Evolutionary conservation across 2,329 filamentous ascomycete species (phyloP).

Genomic region (Chaetomiaceae sp.): DNA sequence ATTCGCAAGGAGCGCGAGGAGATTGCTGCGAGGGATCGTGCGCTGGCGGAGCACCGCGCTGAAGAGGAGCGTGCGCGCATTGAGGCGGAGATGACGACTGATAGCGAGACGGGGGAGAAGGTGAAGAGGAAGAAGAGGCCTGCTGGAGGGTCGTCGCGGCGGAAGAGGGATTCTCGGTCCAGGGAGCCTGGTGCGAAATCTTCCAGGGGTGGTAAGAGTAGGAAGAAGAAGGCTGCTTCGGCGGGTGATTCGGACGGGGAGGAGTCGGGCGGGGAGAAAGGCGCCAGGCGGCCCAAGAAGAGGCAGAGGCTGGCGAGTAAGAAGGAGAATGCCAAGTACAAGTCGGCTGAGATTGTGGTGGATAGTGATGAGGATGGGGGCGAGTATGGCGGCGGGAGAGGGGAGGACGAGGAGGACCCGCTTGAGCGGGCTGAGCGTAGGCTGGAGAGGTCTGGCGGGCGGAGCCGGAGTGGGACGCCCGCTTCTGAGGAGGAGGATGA

Average conservation of each 20-base stretch:
- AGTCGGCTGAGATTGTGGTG: slow-evolving; percentile 78
- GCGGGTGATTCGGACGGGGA: slow-evolving; percentile 33
- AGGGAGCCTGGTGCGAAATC: slow-evolving; percentile 25
- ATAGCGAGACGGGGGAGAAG: slow-evolving; percentile 76
- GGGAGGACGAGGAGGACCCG: slow-evolving; percentile 36
- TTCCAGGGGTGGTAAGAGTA: slow-evolving; percentile 29
- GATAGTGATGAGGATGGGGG: slow-evolving; percentile 54
- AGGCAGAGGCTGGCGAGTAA: slow-evolving; percentile 52
- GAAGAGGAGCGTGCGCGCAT: slow-evolving; percentile 65
- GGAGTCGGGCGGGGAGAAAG: slow-evolving; percentile 43
- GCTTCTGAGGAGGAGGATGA: slow-evolving; percentile 20
- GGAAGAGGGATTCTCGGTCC: slow-evolving; percentile 30
- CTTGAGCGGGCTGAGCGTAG: slow-evolving; percentile 30
- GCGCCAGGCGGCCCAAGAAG: slow-evolving; percentile 51
- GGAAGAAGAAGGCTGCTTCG: slow-evolving; percentile 55
- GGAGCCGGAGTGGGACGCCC: slow-evolving; percentile 28
- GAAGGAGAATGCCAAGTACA: slow-evolving; percentile 65
- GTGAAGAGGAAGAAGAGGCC: slow-evolving; percentile 71
- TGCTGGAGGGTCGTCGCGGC: slow-evolving; percentile 28
- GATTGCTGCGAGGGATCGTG: slow-evolving; percentile 72
- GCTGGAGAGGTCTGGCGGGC: slow-evolving; percentile 29
- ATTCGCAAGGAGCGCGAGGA: slow-evolving; percentile 81
- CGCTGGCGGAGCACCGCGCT: slow-evolving; percentile 64
- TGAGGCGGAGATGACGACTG: slow-evolving; percentile 76
- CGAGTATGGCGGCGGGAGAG: slow-evolving; percentile 33